These are phyloP conservation scores for Globisporangium okanoganense DNA, from an alignment of 352 stramenopile species.

Conservation along the genomic window DNA sequence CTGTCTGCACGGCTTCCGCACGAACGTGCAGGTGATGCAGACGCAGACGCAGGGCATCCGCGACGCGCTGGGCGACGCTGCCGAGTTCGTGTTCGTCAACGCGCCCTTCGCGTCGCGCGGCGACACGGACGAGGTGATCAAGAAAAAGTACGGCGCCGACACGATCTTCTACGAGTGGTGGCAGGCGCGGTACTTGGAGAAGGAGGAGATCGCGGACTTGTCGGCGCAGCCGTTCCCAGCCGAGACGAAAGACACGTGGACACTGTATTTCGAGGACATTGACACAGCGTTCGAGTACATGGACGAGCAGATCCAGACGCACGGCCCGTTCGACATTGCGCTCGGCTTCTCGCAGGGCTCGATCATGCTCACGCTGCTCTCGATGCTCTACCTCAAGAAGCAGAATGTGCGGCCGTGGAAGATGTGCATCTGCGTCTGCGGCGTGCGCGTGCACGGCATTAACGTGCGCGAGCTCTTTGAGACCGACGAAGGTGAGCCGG, in stretches of 20 bases:
- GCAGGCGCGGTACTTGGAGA: conserved; percentile 26
- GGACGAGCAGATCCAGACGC: conserved; percentile 26
- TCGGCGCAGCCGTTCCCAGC: conserved; percentile 17
- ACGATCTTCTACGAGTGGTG: conserved; percentile 49
- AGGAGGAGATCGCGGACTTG: conserved; percentile 17
- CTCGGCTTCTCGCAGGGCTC: conserved; percentile 58
- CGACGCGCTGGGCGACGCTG: conserved; percentile 23
- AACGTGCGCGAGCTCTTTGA: conserved; percentile 39
- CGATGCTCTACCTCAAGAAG: conserved; percentile 31
- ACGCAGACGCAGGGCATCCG: conserved; percentile 42
- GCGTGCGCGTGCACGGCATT: conserved; percentile 28
- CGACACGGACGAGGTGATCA: conserved; percentile 22
- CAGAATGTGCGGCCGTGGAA: conserved; percentile 29
- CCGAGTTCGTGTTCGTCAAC: conserved; percentile 46
- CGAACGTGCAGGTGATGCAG: conserved; percentile 44
- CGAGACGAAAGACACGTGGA: conserved; percentile 22
- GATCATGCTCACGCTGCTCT: conserved; percentile 38
- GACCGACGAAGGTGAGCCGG: conserved; percentile 13
- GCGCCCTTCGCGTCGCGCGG: conserved; percentile 24
- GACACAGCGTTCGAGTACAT: conserved; percentile 36
- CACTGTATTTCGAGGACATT: conserved; percentile 30
- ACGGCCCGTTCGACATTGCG: conserved; percentile 47
- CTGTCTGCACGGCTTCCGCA: conserved; percentile 57
- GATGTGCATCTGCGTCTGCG: conserved; percentile 40
- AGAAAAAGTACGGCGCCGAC: conserved; percentile 22